Conservation (phyloP, 2,329 filamentous ascomycete genomes). For the Juglanconis sp. region DNA sequence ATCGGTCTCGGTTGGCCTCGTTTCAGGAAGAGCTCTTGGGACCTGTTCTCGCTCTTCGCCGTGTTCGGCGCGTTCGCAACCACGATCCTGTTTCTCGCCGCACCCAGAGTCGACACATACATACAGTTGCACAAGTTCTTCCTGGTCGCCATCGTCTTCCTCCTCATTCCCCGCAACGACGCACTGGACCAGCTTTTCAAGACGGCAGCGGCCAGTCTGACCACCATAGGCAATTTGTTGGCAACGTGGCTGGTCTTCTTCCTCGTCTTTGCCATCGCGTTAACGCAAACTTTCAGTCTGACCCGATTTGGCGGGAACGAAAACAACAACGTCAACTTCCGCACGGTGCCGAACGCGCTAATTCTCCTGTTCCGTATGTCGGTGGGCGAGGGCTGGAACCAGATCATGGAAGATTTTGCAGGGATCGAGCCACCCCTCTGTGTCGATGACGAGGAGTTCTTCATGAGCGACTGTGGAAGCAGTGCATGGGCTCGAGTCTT, state of each 20-base stretch:
- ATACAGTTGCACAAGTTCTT: constrained; percentile 89
- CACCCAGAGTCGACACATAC: constrained; percentile 59
- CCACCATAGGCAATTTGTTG: constrained; percentile 84
- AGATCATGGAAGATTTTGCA: constrained; percentile 94
- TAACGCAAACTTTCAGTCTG: constrained; percentile 93
- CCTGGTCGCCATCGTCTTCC: constrained; percentile 80
- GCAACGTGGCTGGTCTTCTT: constrained; percentile 98
- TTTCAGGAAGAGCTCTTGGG: constrained; percentile 92
- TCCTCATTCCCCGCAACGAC: constrained; percentile 94
- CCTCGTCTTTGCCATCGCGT: constrained; percentile 90
- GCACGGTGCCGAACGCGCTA: constrained; percentile 88
- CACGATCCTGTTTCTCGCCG: constrained; percentile 69
- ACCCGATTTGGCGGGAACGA: constrained; percentile 79
- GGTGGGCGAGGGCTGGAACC: constrained; percentile 93
- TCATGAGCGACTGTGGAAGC: constrained; percentile 89
- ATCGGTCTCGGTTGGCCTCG: constrained; percentile 87
- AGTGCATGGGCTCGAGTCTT: constrained; percentile 80
- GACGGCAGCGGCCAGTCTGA: constrained; percentile 89
- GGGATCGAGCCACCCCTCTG: constrained; percentile 76
- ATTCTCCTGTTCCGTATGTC: constrained; percentile 92
- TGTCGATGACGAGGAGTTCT: constrained; percentile 69
- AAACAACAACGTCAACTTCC: constrained; percentile 81
- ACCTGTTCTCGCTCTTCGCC: constrained; percentile 79
- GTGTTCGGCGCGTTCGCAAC: constrained; percentile 80
- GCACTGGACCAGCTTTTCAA: constrained; percentile 98